Conservation (phyloP, 2,329 filamentous ascomycete species). For the Penicillium thymicola region DNA sequence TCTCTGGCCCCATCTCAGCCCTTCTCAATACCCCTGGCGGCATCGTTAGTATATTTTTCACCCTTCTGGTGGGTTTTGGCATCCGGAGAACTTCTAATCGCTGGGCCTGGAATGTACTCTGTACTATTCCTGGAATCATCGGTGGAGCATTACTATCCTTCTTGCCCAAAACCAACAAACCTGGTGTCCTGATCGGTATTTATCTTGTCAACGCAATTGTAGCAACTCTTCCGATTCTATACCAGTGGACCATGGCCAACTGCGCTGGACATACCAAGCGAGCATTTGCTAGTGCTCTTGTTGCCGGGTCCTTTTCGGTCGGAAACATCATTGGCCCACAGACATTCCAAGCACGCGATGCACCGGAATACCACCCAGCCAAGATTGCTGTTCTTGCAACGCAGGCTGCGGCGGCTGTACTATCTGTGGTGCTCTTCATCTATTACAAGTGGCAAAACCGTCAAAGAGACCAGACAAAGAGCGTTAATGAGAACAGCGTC, state of each 20-base stretch:
- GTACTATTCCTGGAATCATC: slow-evolving; percentile 48
- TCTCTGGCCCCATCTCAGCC: slow-evolving; percentile 42
- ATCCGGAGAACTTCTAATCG: slow-evolving; percentile 42
- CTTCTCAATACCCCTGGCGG: slow-evolving; percentile 47
- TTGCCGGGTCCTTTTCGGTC: slow-evolving; percentile 44
- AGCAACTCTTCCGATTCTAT: slow-evolving; percentile 45
- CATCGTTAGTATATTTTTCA: slow-evolving; percentile 41
- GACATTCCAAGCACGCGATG: slow-evolving; percentile 44
- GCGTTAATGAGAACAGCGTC: slow-evolving; percentile 14
- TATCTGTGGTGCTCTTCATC: slow-evolving; percentile 28
- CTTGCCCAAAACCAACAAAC: slow-evolving; percentile 38
- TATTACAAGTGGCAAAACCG: slow-evolving; percentile 35
- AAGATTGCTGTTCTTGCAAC: slow-evolving; percentile 43
- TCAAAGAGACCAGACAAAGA: slow-evolving; percentile 19
- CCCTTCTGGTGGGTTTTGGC: slow-evolving; percentile 40
- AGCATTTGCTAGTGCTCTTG: slow-evolving; percentile 46
- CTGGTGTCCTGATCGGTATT: slow-evolving; percentile 44
- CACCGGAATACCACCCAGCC: slow-evolving; percentile 43
- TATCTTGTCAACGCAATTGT: slow-evolving; percentile 48
- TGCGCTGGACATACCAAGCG: slow-evolving; percentile 52
- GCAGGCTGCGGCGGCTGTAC: slow-evolving; percentile 30
- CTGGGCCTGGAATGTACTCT: slow-evolving; percentile 42
- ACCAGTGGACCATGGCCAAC: slow-evolving; percentile 49
- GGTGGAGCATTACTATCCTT: slow-evolving; percentile 42
- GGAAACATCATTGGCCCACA: slow-evolving; percentile 49